Evolutionary conservation across 2,329 filamentous ascomycete genomes (phyloP), one percentile per base, ranked within the genome.

Genomic region (Apiospora aurea): DNA sequence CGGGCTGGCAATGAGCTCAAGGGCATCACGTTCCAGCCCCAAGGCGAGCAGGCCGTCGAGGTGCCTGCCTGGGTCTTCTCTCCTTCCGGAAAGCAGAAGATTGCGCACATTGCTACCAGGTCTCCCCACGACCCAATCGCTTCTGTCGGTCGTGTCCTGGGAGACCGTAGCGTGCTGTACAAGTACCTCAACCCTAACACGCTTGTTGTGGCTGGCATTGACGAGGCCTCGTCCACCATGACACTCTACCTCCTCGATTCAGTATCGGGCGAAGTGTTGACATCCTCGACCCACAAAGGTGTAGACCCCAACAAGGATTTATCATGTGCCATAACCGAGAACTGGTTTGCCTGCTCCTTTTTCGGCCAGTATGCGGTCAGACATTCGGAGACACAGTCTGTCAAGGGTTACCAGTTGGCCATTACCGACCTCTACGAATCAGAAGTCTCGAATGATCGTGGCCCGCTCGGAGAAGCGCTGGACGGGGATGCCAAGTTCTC

Each of bases 141-240:
- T 3, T 98, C 96, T 0, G 97, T 99, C 76, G 96, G 96, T 13
- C 94, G 94, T 72, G 96, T 98, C 1, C 89, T 99, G 29, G 95
- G 95, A 38, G 93, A 99, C 78, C 90, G 96, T 61, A 92, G 91
- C n/a, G 96, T 99, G 67, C 89, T 96, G 74, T 99, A 99, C 89
- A 99, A 99, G 84, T 98, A 98, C 80, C 85, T 99, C 53, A 97
- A 97, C 83, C 91, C 94, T 0, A 98, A 97, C 82, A 88, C 94
- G 8, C 86, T 95, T 2, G 87, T 98, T 0, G 86, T 97, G 66
- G 93, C 93, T 1, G 87, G 93, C 1, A 83, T 91, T 2, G 87
- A 92, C 46, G 87, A 92, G 29, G 83, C 85, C 14, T 78, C 86
- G 2, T 87, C 85, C 4, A 87, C 87, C 0, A 89, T 94, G 10